Conservation (phyloP, 2,329 filamentous ascomycete species). For the Aspergillus puulaauensis region DNA sequence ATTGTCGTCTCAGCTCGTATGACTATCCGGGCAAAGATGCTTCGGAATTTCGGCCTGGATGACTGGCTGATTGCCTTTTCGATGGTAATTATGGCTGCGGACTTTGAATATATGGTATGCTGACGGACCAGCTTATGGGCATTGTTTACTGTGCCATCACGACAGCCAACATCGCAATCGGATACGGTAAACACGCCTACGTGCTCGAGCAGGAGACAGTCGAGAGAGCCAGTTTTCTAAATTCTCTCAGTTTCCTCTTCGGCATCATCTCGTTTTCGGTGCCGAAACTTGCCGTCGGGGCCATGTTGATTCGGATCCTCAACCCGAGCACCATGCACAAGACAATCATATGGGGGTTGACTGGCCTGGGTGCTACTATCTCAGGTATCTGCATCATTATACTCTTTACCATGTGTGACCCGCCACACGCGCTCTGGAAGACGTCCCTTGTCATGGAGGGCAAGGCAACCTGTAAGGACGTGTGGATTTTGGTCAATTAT, state of each 20-base stretch:
- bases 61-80: slow-evolving; percentile 39
- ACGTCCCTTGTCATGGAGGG: slow-evolving; percentile 16
- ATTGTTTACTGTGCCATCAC: slow-evolving; percentile 25
- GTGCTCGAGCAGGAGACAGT: slow-evolving; percentile 31
- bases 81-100: slow-evolving; percentile 22
- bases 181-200: slow-evolving; percentile 43
- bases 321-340: slow-evolving; percentile 23
- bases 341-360: slow-evolving; percentile 28
- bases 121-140: slow-evolving; percentile 11
- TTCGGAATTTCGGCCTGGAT: slow-evolving; percentile 36
- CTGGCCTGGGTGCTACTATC: slow-evolving; percentile 28
- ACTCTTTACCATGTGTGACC: slow-evolving; percentile 46
- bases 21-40: slow-evolving; percentile 31
- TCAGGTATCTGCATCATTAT: slow-evolving; percentile 40
- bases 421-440: slow-evolving; percentile 42
- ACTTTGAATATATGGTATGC: slow-evolving; percentile 2
- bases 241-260: slow-evolving; percentile 26
- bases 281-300: slow-evolving; percentile 30
- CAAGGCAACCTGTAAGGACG: slow-evolving; percentile 37
- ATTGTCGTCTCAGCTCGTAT: slow-evolving; percentile 35
- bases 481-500: slow-evolving; percentile 39
- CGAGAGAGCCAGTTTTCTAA: slow-evolving; percentile 24
- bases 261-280: slow-evolving; percentile 30
- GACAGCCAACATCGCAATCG: slow-evolving; percentile 35
- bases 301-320: slow-evolving; percentile 28